phyloP scores from a whole-genome alignment of 1,284 basidiomycete genomes.

The Macrocystidia cucumis region DNA sequence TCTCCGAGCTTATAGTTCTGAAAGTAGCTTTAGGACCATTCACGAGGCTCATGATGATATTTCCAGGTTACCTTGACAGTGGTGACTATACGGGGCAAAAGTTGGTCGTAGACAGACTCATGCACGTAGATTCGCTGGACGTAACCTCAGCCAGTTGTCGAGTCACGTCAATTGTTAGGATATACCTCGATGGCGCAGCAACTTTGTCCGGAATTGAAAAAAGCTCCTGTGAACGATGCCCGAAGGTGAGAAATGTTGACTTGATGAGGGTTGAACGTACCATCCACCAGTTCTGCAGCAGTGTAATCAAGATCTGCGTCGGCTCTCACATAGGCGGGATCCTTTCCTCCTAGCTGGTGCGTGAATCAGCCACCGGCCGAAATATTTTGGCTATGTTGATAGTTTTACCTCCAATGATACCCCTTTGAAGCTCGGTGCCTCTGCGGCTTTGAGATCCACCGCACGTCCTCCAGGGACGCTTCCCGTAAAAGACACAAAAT shows the following conservation, averaged over 20 bases:
- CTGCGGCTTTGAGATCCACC: constrained; percentile 54
- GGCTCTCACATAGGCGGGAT: constrained; percentile 87
- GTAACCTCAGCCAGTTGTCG: background rate
- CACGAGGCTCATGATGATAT: constrained; percentile 1
- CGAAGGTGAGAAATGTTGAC: background rate
- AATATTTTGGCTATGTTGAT: too few relatives aligned
- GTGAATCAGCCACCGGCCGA: background rate
- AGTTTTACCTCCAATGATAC: constrained; percentile 70
- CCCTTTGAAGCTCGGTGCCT: constrained; percentile 70
- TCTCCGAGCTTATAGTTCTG: constrained; percentile 82
- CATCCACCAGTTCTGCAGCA: constrained; percentile 84
- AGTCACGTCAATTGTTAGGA: constrained; percentile 1
- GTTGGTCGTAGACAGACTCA: constrained; percentile 72
- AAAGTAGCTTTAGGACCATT: background rate
- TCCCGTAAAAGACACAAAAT: constrained; percentile 89
- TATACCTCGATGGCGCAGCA: constrained; percentile 79
- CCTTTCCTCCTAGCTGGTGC: constrained; percentile 86
- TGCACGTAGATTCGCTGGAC: constrained; percentile 89
- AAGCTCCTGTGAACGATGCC: constrained; percentile 47
- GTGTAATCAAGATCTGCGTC: constrained; percentile 86
- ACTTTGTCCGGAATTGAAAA: constrained; percentile 95
- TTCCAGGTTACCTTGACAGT: constrained; percentile 52
- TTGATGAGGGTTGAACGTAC: constrained; percentile 25
- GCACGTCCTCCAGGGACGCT: constrained; percentile 65
- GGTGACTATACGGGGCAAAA: constrained; percentile 72